Percentiles rank a stretch among this genome's conserved stretches.
These are phyloP conservation scores for Salix arbutifolia DNA, from an alignment of 345 rosid species.

Conservation along the genomic window DNA sequence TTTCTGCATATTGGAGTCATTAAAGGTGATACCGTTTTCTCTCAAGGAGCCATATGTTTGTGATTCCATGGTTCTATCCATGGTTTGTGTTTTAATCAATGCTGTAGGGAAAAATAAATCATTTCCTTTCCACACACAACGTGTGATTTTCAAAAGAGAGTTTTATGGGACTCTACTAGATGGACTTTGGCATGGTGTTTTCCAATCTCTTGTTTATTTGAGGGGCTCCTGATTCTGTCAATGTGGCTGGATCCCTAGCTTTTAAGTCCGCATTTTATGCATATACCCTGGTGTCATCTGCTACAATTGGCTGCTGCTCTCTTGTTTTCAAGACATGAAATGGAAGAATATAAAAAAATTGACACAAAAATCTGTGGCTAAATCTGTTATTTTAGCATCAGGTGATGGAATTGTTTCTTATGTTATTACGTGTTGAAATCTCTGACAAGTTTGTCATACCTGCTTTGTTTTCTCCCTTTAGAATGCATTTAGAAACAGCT, in stretches of 20 bases:
- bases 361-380: neutral
- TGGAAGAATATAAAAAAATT: no score
- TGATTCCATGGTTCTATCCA: neutral
- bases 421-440: neutral
- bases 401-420: neutral
- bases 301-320: neutral
- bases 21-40: neutral
- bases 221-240: neutral
- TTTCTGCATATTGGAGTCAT: neutral
- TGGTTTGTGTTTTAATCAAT: neutral
- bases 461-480: slow-evolving; percentile 22
- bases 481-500: slow-evolving; percentile 55
- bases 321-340: no score
- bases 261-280: neutral
- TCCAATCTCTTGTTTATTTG: neutral
- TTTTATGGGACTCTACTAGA: neutral
- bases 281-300: neutral
- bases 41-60: neutral
- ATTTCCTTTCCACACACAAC: neutral
- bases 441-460: neutral
- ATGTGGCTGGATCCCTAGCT: neutral
- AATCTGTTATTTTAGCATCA: neutral
- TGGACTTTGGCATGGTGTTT: neutral
- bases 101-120: neutral
- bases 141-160: neutral